Base-by-base conservation (phyloP, 108 stramenopile genomes). In the Fragilaria crotonensis region DNA sequence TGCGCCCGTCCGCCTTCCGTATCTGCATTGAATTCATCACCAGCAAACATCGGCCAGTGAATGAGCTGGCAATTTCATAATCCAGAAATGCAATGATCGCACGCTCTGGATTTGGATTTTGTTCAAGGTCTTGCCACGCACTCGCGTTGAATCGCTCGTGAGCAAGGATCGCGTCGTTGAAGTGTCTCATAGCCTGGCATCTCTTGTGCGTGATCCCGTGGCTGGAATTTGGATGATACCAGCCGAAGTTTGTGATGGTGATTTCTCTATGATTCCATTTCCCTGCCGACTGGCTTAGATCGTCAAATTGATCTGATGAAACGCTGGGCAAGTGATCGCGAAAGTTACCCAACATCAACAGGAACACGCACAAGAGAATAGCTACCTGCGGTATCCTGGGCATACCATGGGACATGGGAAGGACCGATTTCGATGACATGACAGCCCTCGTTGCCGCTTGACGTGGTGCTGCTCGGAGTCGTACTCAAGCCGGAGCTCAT, bases 1-100 rank as follows among this genome's bases (percentile, higher is more conserved):
- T 7, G 36, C 36, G 36, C 11, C 7, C 36, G 36, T 11, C 36
- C 36, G 14, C 14, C 7, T 41, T 41, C 36, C 14, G 14, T 14
- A 14, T 41, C 36, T 14, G 36, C 7, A 41, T 41, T 41, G 11
- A 14, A 11, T 41, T 41, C 14, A 14, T 30, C n/a, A 21, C 28
- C 53, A 18, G 3, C 27, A 29, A 54, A 54, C 28, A 27, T 54
- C 0, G 53, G 53, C 26, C 28, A 54, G 53, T 54, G 26, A 4
- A 54, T 30, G 17, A 4, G 14, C 0, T 30, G 21, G 30, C 53
- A 54, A 28, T 9, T 5, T 54, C 53, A 14, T 5, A 5, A 9
- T 54, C 53, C 26, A 54, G 0, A 26, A 54, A 54, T 21, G 53
- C 53, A 0, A 54, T 19, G 23, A 54, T 30, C 4, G 26, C 25